Evolutionary conservation across 2,329 filamentous ascomycete species (phyloP).

Genomic region (Pestalotiopsis sp.): DNA sequence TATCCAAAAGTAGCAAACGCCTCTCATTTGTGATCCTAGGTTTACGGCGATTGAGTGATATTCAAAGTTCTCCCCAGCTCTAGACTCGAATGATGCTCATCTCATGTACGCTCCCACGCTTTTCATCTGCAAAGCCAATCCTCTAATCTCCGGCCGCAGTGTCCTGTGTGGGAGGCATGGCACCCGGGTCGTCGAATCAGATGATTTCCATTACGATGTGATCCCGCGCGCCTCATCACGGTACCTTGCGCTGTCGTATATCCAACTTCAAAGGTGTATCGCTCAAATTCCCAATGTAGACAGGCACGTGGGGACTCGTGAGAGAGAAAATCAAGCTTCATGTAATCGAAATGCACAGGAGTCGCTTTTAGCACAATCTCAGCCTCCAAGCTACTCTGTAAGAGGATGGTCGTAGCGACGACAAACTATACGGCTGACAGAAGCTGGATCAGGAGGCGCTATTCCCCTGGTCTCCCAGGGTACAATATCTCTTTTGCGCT

Average conservation of each 20-base stretch:
- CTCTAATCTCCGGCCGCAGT: too few relatives aligned
- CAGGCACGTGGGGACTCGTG: too few relatives aligned
- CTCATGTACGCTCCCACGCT: too few relatives aligned
- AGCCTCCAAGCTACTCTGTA: neutral
- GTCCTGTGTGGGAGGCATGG: neutral
- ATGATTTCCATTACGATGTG: neutral
- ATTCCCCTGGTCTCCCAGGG: too few relatives aligned
- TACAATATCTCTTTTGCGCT: too few relatives aligned
- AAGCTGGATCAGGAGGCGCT: neutral
- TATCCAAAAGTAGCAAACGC: too few relatives aligned
- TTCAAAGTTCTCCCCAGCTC: too few relatives aligned
- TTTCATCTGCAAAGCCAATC: neutral
- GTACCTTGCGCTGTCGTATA: neutral
- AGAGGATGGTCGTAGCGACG: neutral
- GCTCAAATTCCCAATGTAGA: too few relatives aligned
- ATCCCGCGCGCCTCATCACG: neutral
- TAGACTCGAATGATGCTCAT: too few relatives aligned
- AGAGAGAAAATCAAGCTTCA: neutral
- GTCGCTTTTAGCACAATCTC: neutral
- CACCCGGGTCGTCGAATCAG: neutral
- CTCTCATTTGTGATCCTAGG: too few relatives aligned
- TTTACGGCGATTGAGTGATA: too few relatives aligned
- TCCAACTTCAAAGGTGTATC: neutral
- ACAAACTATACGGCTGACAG: neutral
- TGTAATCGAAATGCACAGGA: neutral